Evolutionary conservation across 768 basidiomycete genomes (phyloP), one percentile per base, ranked within the genome.

Genomic region (Boletus vermiculosoides): DNA sequence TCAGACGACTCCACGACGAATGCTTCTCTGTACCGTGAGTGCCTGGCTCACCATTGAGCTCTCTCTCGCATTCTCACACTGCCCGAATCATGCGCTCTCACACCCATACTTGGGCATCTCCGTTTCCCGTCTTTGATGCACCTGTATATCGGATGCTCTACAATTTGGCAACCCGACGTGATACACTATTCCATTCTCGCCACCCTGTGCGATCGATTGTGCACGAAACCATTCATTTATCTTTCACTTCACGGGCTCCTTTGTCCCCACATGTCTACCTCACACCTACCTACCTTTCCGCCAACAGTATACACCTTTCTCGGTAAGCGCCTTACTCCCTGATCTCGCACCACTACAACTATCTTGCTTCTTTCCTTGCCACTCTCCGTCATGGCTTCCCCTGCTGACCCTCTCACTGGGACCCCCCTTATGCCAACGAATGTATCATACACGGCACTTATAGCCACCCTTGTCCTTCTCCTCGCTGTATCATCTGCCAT

Each of bases 401-500:
- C 56, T 10, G 0, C 11, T 3, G 18, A 57, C 46, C 15, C 63
- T 1, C 30, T 55, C 2, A 33, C 57, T 28, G 61, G 58, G 2
- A 41, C 58, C 1, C 4, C 42, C 2, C 25, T 61, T 30, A 4
- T 46, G 0, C 49, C 68, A 2, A 10, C 53, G 40, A 48, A 63
- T 18, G 30, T 52, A n/a, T 71, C 70, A 0, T 75, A 65, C 63
- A 79, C 80, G 5, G 80, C 82, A 58, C 76, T 82, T 48, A 18
- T 54, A 76, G 86, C 87, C 3, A 88, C 87, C 2, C 80, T 88
- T 50, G 79, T 88, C 57, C 80, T 88, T 22, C 80, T 89, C 20
- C 78, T 88, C 23, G 76, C 77, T 40, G 82, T 89, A n/a, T 86
- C 85, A 10, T 80, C 80, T 3, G 84, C 84, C 13, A 86, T 88